Evolutionary conservation across 805 yeast species (phyloP).

Genomic region (Candida silvicultrix): DNA sequence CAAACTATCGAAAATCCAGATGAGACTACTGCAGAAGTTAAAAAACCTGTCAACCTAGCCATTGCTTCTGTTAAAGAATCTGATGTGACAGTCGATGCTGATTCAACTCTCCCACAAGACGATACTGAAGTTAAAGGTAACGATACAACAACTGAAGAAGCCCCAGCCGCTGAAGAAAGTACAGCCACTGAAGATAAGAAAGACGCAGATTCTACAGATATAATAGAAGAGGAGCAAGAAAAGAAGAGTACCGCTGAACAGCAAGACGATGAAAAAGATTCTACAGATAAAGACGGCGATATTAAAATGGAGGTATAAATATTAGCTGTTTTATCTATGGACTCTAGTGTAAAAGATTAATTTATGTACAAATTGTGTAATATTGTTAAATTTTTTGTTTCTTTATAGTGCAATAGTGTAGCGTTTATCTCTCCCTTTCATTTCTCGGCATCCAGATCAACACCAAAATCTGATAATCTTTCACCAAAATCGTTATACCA

Average conservation of each 20-base stretch:
- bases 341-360: neutral
- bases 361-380: neutral
- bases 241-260: neutral
- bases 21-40: slow-evolving; percentile 13
- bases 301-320: slow-evolving; percentile 19
- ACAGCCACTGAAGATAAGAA: slow-evolving; percentile 24
- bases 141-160: slow-evolving; percentile 38
- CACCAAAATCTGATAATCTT: slow-evolving; percentile 77
- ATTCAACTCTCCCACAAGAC: slow-evolving; percentile 43
- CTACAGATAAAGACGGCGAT: slow-evolving; percentile 26
- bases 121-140: slow-evolving; percentile 36
- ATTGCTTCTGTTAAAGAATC: slow-evolving; percentile 18
- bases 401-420: no score
- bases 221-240: slow-evolving; percentile 4
- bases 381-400: neutral
- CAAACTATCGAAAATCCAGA: slow-evolving; percentile 18
- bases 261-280: neutral
- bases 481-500: slow-evolving; percentile 88
- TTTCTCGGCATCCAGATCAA: slow-evolving; percentile 62
- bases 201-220: slow-evolving; percentile 10
- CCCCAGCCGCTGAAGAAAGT: slow-evolving; percentile 17
- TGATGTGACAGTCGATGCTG: slow-evolving; percentile 36
- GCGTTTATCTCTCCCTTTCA: no score
- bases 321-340: neutral
- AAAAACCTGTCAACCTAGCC: slow-evolving; percentile 12